Percentiles rank a stretch among this genome's conserved stretches.
These are phyloP conservation scores for Massariosphaeria phaeospora DNA, from an alignment of 495 filamentous ascomycete species.

Conservation along the genomic window DNA sequence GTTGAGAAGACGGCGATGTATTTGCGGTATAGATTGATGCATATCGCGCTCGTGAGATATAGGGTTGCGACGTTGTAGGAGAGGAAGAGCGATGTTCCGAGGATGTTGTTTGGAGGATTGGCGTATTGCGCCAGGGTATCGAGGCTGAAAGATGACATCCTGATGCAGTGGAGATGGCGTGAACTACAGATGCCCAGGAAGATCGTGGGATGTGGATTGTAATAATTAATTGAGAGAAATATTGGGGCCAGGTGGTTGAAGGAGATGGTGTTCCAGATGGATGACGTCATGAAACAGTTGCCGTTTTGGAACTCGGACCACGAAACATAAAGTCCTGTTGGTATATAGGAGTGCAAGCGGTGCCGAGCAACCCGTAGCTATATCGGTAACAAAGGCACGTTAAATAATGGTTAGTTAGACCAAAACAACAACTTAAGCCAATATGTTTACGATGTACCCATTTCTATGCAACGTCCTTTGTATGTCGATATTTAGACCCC, in stretches of 20 bases:
- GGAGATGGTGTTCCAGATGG: not conserved
- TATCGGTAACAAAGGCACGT: no score
- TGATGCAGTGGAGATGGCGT: conserved; percentile 1
- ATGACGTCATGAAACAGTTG: conserved; percentile 21
- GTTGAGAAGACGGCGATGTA: not conserved
- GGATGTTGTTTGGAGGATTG: conserved; percentile 5
- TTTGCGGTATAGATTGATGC: not conserved
- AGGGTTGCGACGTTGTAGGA: conserved; percentile 4
- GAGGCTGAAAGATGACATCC: not conserved
- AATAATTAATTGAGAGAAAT: not conserved
- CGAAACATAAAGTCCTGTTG: no score
- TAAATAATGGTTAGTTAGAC: no score
- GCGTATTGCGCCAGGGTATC: not conserved
- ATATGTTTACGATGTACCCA: no score
- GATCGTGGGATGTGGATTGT: not conserved
- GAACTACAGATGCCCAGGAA: not conserved
- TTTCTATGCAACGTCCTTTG: no score
- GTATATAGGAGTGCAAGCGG: no score
- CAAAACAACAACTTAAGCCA: no score
- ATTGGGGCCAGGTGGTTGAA: not conserved
- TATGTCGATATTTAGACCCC: no score
- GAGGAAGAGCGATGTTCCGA: conserved; percentile 10
- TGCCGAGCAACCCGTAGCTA: no score
- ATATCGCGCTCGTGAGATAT: not conserved
- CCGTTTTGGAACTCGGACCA: not conserved